Evolutionary conservation across 768 basidiomycete genomes (phyloP).

Genomic region (Tulasnella sp.): DNA sequence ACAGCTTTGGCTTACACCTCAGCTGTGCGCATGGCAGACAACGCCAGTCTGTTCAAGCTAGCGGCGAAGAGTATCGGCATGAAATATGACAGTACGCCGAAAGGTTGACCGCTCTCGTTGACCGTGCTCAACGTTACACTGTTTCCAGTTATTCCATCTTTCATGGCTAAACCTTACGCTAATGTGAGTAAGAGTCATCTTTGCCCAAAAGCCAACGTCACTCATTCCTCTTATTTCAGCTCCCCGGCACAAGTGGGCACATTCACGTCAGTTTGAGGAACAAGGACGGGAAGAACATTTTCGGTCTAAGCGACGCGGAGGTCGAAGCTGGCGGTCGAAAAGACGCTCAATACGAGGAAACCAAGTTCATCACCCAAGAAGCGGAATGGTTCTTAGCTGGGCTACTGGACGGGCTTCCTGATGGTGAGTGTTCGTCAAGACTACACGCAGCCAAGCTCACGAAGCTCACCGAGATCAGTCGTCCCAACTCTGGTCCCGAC

Average conservation of each 20-base stretch:
- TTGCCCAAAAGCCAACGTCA: background rate
- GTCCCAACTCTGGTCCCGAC: constrained; percentile 61
- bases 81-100: constrained; percentile 42
- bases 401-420: constrained; percentile 75
- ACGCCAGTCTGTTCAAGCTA: constrained; percentile 87
- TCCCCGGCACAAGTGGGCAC: constrained; percentile 94
- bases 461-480: background rate
- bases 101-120: background rate
- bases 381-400: constrained; percentile 95
- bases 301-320: constrained; percentile 57
- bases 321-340: constrained; percentile 46
- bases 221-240: constrained; percentile 31
- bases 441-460: background rate
- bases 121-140: background rate
- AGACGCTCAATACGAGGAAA: constrained; percentile 67
- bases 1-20: constrained; percentile 79
- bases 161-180: constrained; percentile 98
- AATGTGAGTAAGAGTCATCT: constrained; percentile 42
- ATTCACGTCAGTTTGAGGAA: constrained; percentile 83
- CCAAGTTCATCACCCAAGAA: constrained; percentile 67
- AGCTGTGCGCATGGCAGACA: constrained; percentile 76
- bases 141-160: constrained; percentile 63
- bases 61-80: constrained; percentile 87
- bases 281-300: constrained; percentile 57
- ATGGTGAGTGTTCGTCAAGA: constrained; percentile 42